A percentile compares a stretch with the other conserved stretches of the same genome.
These are phyloP conservation scores for Debaryomyces udenii DNA, from an alignment of 1,139 yeast genomes.

Conservation along the genomic window DNA sequence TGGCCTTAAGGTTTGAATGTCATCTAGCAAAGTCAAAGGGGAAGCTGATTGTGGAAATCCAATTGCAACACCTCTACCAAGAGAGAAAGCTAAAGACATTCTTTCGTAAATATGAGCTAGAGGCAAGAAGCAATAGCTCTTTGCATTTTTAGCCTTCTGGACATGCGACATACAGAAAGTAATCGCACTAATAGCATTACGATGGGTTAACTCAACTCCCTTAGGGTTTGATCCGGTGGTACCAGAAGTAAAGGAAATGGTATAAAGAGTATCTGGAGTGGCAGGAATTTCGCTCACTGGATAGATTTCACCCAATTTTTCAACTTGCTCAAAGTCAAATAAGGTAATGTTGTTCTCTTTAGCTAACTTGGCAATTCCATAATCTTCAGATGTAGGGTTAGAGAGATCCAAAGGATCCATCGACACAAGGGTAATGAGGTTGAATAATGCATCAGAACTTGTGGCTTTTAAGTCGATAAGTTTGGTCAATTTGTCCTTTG, in stretches of 20 bases:
- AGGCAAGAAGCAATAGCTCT: slow-evolving; percentile 53
- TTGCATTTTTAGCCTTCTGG: slow-evolving; percentile 14
- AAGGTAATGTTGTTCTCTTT: slow-evolving; percentile 32
- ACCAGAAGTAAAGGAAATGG: slow-evolving; percentile 79
- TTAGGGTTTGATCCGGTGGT: slow-evolving; percentile 73
- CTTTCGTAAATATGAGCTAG: slow-evolving; percentile 72
- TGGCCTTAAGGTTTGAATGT: slow-evolving; percentile 39
- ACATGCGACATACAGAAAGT: slow-evolving; percentile 27
- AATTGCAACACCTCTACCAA: slow-evolving; percentile 33
- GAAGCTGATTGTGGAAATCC: slow-evolving; percentile 46
- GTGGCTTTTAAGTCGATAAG: slow-evolving; percentile 32
- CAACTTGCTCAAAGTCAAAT: slow-evolving; percentile 55
- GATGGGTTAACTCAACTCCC: slow-evolving; percentile 68
- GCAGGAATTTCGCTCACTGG: slow-evolving; percentile 54
- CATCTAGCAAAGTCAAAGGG: slow-evolving; percentile 43
- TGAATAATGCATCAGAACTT: slow-evolving; percentile 26
- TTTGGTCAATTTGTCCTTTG: slow-evolving; percentile 34
- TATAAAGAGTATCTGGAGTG: slow-evolving; percentile 54
- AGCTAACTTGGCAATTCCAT: slow-evolving; percentile 23
- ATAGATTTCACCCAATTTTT: slow-evolving; percentile 53
- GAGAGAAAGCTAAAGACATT: slow-evolving; percentile 27
- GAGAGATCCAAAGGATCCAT: slow-evolving; percentile 43
- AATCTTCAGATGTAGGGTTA: slow-evolving; percentile 16
- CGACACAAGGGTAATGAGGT: slow-evolving; percentile 37
- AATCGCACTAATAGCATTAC: slow-evolving; percentile 53